Evolutionary conservation across 1,284 basidiomycete genomes (phyloP), one percentile per base, ranked within the genome.

Genomic region (Pulveroboletus sp.): DNA sequence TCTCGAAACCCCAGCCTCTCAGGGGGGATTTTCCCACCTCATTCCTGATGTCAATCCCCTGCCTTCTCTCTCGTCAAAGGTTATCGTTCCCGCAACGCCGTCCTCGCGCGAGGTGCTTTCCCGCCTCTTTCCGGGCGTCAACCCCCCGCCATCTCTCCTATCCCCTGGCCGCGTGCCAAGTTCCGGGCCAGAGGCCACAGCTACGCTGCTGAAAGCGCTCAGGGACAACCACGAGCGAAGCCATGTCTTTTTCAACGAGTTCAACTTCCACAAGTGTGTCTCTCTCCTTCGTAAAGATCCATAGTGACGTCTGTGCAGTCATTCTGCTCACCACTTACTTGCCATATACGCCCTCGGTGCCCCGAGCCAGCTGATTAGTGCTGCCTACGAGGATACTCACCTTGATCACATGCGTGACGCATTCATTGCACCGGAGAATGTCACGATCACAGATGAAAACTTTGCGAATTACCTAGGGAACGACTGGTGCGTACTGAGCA

Each of bases 301-400:
- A n/a, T n/a, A n/a, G n/a, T n/a, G n/a, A n/a, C n/a, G n/a, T n/a
- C n/a, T n/a, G n/a, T n/a, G n/a, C n/a, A 81, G 79, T 56, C 81
- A 81, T 57, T 62, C 70, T 12, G 67, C 77, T 0, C 79, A 82
- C 59, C 78, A 78, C 26, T 62, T 77, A 1, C 66, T 78, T 11
- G 79, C 78, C 3, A 65, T 76, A 20, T 81, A 78, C 59, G 67
- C 71, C 7, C 58, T 80, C 22, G 81, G 79, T 1, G 77, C 74
- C 2, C 61, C 70, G 1, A 66, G 65, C 0, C 39, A 69, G 4
- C 59, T 76, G 17, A 68, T 82, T 39, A 67, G 71, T 29, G 71
- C 69, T 5, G 77, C 73, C 10, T 80, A 78, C 56, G 52, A 72
- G 18, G n/a, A n/a, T n/a, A 31, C 12, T 31, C 61, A 56, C 1